Conservation (phyloP, 1,284 basidiomycete species). For the Microbotryum intermedium region DNA sequence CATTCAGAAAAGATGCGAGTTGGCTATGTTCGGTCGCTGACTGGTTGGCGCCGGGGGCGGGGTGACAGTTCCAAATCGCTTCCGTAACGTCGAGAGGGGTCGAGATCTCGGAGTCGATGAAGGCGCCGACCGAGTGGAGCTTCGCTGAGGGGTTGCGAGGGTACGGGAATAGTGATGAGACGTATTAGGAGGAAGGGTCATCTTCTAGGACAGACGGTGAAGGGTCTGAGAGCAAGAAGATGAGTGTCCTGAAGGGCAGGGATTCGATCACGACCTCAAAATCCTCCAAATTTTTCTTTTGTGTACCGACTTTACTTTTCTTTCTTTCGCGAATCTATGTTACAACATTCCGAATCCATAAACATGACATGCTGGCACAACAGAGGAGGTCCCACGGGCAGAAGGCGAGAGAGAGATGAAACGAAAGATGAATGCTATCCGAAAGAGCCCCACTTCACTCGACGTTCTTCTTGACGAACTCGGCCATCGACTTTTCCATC, state of each 20-base stretch:
- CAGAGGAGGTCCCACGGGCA: not conserved
- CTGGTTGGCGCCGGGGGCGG: not conserved
- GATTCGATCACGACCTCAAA: not conserved
- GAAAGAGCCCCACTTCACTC: slow-evolving; percentile 2
- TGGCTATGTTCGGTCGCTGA: not conserved
- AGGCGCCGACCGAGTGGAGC: slow-evolving; percentile 71
- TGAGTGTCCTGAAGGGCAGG: too few species aligned
- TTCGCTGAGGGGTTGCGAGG: slow-evolving; percentile 89
- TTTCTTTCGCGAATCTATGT: not conserved
- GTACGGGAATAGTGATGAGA: slow-evolving; percentile 35
- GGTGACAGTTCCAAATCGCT: slow-evolving; percentile 80
- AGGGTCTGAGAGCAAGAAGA: not conserved
- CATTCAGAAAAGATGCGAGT: not conserved
- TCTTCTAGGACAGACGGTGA: too few species aligned
- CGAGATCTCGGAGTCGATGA: slow-evolving; percentile 68
- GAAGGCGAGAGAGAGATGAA: too few species aligned
- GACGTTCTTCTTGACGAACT: slow-evolving; percentile 27
- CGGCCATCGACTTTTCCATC: slow-evolving; percentile 21
- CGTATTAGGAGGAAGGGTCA: slow-evolving; percentile 3
- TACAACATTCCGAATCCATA: not conserved
- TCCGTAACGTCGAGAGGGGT: slow-evolving; percentile 70
- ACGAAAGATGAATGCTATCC: too few species aligned
- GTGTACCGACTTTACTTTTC: not conserved
- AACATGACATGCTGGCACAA: not conserved
- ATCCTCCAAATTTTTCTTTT: not conserved